Evolutionary conservation across 2,329 filamentous ascomycete species (phyloP).

Genomic region (Davidsoniella neocaledoniae): DNA sequence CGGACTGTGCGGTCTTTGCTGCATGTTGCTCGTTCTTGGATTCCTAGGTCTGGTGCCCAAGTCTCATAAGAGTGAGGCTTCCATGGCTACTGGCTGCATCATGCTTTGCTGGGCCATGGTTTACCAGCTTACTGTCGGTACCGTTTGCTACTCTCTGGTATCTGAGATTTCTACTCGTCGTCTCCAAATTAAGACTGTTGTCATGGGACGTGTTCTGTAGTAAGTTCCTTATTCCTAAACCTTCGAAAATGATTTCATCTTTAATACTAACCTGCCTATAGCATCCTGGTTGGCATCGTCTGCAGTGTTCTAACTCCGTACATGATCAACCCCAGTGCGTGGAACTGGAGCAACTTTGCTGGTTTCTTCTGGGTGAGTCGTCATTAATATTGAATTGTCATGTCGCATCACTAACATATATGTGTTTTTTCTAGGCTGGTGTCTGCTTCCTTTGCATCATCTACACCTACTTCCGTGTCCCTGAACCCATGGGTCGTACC

Average conservation of each 20-base stretch:
- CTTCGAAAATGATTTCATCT: not conserved
- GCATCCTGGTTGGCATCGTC: slow-evolving; percentile 67
- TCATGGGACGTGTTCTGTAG: slow-evolving; percentile 65
- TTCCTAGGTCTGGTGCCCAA: slow-evolving; percentile 62
- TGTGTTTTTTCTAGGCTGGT: slow-evolving; percentile 21
- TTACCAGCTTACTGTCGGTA: slow-evolving; percentile 78
- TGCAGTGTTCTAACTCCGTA: slow-evolving; percentile 73
- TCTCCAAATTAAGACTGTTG: slow-evolving; percentile 81
- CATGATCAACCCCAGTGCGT: slow-evolving; percentile 76
- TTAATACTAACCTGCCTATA: slow-evolving; percentile 16
- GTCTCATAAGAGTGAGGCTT: slow-evolving; percentile 38
- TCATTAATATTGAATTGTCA: not conserved
- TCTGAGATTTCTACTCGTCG: slow-evolving; percentile 68
- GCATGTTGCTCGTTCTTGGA: slow-evolving; percentile 68
- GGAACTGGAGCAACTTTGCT: slow-evolving; percentile 77
- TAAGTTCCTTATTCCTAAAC: slow-evolving; percentile 21
- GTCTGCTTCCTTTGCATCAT: slow-evolving; percentile 27
- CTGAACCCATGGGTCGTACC: slow-evolving; percentile 34
- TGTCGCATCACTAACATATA: slow-evolving; percentile 15
- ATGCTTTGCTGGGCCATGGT: slow-evolving; percentile 70
- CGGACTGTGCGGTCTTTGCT: slow-evolving; percentile 54
- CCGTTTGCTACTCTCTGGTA: slow-evolving; percentile 78
- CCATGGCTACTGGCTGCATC: slow-evolving; percentile 66
- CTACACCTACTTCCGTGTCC: slow-evolving; percentile 35
- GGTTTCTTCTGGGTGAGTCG: slow-evolving; percentile 64